A percentile compares a stretch with the other conserved stretches of the same genome.
Evolutionary conservation across 2,329 filamentous ascomycete species (phyloP).

Genomic region (Septoria linicola): DNA sequence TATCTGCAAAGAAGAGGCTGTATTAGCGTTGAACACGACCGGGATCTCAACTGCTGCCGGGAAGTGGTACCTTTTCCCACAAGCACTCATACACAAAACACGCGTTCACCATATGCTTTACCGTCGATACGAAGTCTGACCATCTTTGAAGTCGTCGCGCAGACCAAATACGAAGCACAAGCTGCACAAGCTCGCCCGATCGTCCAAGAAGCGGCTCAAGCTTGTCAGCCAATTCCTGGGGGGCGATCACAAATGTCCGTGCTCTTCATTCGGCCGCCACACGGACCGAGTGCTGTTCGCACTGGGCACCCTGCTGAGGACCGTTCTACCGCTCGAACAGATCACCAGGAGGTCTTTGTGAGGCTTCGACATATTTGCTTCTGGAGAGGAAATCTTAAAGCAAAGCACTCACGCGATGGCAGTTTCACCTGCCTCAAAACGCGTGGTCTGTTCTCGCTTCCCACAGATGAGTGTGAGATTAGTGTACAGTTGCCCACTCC

Average conservation of each 20-base stretch:
- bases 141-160: no score
- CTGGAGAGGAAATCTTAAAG: background rate
- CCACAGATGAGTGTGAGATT: background rate
- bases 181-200: background rate
- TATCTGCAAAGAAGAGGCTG: slow-evolving; percentile 2
- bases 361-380: background rate
- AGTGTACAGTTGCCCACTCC: background rate
- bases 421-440: background rate
- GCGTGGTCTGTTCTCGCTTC: background rate
- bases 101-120: no score
- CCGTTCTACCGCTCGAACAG: no score
- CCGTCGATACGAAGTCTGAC: no score
- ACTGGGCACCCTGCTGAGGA: no score
- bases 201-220: background rate
- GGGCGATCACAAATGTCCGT: background rate
- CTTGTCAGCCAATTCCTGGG: background rate
- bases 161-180: background rate
- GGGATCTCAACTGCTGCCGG: background rate
- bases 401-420: background rate
- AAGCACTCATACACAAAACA: no score
- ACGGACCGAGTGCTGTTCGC: background rate
- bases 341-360: no score
- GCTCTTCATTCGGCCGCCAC: background rate
- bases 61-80: no score
- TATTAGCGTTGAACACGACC: slow-evolving; percentile 1